These are phyloP conservation scores for Hanseniaspora nectarophila DNA, from an alignment of 805 yeast species.

Conservation along the genomic window DNA sequence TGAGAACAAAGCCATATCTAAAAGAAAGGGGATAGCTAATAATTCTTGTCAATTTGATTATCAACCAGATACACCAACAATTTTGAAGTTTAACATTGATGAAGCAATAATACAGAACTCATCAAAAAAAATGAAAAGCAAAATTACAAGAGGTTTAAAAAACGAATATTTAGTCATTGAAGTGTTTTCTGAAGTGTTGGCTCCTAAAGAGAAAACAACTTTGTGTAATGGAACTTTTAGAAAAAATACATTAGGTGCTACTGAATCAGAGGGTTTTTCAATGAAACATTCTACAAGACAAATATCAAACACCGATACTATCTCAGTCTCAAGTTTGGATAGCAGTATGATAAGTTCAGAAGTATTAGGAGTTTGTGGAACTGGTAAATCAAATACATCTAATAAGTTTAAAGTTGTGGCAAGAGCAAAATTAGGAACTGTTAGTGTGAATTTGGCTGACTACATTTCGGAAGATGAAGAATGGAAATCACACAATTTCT, in stretches of 20 bases:
- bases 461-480: conserved; percentile 43
- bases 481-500: conserved; percentile 46
- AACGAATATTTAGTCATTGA: conserved; percentile 32
- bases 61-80: conserved; percentile 27
- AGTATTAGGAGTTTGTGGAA: neutral
- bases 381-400: conserved; percentile 10
- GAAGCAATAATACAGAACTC: conserved; percentile 17
- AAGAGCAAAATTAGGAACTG: conserved; percentile 47
- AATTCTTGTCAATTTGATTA: conserved; percentile 45
- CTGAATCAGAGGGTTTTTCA: neutral
- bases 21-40: conserved; percentile 34
- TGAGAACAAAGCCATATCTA: conserved; percentile 33
- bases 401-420: conserved; percentile 10
- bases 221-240: neutral
- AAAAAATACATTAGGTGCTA: neutral
- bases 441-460: conserved; percentile 61
- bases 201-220: conserved; percentile 2
- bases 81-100: conserved; percentile 34
- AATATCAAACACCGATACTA: neutral
- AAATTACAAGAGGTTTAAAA: conserved; percentile 24
- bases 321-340: neutral
- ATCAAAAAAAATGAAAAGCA: neutral
- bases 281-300: neutral
- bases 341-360: neutral
- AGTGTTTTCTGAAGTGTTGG: conserved; percentile 34